Percentiles rank a stretch among this genome's conserved stretches.
phyloP scores from a whole-genome alignment of 2,329 filamentous ascomycete genomes.

The Paecilomyces fulvus region DNA sequence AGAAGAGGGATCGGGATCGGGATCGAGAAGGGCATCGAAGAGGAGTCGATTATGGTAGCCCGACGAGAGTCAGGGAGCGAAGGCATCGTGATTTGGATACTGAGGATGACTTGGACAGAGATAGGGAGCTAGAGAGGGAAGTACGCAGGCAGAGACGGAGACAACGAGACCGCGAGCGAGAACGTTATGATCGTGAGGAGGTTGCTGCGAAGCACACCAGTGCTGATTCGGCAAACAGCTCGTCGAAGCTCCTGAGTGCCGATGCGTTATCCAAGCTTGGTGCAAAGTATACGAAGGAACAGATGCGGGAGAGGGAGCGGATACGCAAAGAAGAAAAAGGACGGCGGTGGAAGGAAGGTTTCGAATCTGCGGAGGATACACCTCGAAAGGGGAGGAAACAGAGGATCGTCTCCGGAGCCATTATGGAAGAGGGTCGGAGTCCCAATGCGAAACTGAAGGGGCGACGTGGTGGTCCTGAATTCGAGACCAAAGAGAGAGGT shows the following conservation, averaged over 20 bases:
- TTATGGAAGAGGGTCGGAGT: constrained; percentile 57
- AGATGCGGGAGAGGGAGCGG: constrained; percentile 11
- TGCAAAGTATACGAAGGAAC: constrained; percentile 49
- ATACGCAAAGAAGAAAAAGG: constrained; percentile 7
- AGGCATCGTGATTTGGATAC: constrained; percentile 6
- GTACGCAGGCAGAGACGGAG: constrained; percentile 16
- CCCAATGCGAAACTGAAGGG: constrained; percentile 42
- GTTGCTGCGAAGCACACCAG: constrained; percentile 21
- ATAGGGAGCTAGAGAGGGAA: constrained; percentile 12
- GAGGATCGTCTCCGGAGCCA: constrained; percentile 60
- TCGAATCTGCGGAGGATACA: not conserved
- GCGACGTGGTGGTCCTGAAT: constrained; percentile 6
- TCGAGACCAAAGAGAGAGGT: constrained; percentile 5
- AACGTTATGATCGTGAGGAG: constrained; percentile 9
- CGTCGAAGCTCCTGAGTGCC: constrained; percentile 35
- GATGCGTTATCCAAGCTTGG: constrained; percentile 61
- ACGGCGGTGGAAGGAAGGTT: constrained; percentile 10
- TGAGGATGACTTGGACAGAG: constrained; percentile 12
- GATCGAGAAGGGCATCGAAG: constrained; percentile 26
- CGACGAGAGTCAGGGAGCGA: constrained; percentile 11
- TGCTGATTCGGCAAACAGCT: constrained; percentile 35
- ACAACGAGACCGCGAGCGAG: constrained; percentile 10
- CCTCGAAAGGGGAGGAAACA: constrained; percentile 42
- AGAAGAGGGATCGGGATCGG: constrained; percentile 22
- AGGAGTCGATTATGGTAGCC: constrained; percentile 21